Conservation (phyloP, 2,329 filamentous ascomycete genomes). For the Sporothrix brasiliensis region DNA sequence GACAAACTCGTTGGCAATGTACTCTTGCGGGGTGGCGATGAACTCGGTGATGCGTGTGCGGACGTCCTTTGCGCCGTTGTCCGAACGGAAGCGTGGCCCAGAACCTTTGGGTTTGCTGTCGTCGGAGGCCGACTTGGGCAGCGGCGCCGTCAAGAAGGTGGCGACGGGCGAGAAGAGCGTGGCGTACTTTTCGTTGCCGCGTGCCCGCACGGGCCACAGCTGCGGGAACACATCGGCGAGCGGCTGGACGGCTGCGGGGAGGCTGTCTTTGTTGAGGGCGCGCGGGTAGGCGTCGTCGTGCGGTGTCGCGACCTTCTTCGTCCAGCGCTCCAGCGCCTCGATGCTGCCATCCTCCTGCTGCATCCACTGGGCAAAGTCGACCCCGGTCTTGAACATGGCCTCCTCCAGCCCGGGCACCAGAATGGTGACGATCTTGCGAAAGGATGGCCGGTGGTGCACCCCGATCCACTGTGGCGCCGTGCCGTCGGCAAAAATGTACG, state of each 20-base stretch:
- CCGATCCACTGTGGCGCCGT: slow-evolving; percentile 66
- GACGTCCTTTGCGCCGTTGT: slow-evolving; percentile 70
- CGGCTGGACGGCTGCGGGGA: slow-evolving; percentile 61
- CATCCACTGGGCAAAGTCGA: slow-evolving; percentile 53
- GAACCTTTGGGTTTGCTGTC: slow-evolving; percentile 48
- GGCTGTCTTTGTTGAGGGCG: slow-evolving; percentile 52
- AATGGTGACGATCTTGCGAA: slow-evolving; percentile 80
- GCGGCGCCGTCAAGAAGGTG: slow-evolving; percentile 76
- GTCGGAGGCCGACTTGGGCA: slow-evolving; percentile 68
- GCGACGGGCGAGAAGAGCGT: slow-evolving; percentile 86
- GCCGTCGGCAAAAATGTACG: slow-evolving; percentile 70
- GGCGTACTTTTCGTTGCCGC: slow-evolving; percentile 76
- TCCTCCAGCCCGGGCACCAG: slow-evolving; percentile 92
- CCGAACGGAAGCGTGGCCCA: slow-evolving; percentile 49
- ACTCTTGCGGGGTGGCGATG: slow-evolving; percentile 70
- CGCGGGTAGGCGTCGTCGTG: slow-evolving; percentile 63
- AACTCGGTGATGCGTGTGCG: slow-evolving; percentile 83
- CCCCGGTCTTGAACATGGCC: slow-evolving; percentile 75
- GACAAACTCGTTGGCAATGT: slow-evolving; percentile 80
- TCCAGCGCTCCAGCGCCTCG: slow-evolving; percentile 42
- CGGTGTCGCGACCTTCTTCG: slow-evolving; percentile 46
- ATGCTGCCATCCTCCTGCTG: slow-evolving; percentile 43
- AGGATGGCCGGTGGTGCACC: slow-evolving; percentile 63
- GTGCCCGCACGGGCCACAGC: slow-evolving; percentile 85
- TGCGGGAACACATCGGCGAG: slow-evolving; percentile 83